phyloP scores from a whole-genome alignment of 305 asterid species.

The Fraxinus velutina region DNA sequence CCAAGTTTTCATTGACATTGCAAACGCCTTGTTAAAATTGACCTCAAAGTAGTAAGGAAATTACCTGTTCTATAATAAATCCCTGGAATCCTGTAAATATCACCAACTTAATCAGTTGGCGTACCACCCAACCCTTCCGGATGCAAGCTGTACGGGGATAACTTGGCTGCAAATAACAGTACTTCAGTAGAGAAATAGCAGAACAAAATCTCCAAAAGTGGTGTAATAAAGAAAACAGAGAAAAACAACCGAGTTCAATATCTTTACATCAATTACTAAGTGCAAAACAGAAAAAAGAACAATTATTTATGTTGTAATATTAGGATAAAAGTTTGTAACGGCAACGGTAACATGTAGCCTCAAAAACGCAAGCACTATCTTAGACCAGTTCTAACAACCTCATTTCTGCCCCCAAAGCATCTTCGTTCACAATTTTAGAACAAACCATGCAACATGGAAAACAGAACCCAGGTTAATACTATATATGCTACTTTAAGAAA shows the following conservation, averaged over 20 bases:
- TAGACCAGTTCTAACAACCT: conserved; percentile 2
- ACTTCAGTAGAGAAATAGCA: conserved; percentile 19
- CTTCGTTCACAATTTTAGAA: conserved; percentile 5
- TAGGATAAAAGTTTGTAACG: conserved; percentile 7
- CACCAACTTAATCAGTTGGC: conserved; percentile 51
- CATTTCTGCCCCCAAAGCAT: conserved; percentile 7
- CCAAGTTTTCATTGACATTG: conserved; percentile 6
- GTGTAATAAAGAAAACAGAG: conserved; percentile 12
- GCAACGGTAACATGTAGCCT: background rate
- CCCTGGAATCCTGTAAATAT: conserved; percentile 59
- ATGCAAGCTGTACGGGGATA: conserved; percentile 56
- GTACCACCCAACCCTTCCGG: conserved; percentile 58
- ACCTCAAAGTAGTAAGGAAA: conserved; percentile 17
- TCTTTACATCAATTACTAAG: conserved; percentile 10
- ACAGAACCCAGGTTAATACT: background rate
- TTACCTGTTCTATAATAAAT: conserved; percentile 67
- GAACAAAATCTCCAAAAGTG: background rate
- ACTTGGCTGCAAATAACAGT: conserved; percentile 45
- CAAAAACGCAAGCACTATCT: background rate
- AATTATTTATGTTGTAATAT: background rate
- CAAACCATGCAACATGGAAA: conserved; percentile 1
- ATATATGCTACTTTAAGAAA: conserved; percentile 14
- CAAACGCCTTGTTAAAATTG: conserved; percentile 21
- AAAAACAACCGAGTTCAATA: background rate
- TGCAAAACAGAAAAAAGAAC: conserved; percentile 9